Conservation (phyloP, 805 yeast species). For the Pichia heedii region DNA sequence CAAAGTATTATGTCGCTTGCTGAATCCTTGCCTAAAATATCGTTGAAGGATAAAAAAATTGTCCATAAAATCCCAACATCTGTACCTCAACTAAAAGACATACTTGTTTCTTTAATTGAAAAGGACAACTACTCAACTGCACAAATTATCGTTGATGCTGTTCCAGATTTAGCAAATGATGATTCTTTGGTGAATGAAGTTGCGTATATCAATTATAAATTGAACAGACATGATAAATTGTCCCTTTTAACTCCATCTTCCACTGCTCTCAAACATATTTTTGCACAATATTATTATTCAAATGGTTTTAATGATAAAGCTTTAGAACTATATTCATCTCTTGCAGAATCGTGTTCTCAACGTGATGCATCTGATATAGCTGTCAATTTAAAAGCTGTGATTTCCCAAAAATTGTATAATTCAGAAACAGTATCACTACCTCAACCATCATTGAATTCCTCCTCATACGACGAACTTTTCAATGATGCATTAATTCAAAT, state of each 20-base stretch:
- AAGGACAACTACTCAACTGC: conserved; percentile 49
- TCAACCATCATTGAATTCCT: conserved; percentile 6
- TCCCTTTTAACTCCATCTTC: background rate
- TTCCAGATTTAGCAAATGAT: background rate
- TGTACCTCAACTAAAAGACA: background rate
- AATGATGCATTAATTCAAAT: conserved; percentile 48
- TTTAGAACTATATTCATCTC: conserved; percentile 35
- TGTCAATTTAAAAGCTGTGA: conserved; percentile 62
- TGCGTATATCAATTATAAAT: conserved; percentile 52
- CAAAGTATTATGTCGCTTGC: background rate
- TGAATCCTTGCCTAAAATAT: background rate
- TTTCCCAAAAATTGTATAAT: conserved; percentile 33
- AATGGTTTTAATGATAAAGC: conserved; percentile 39
- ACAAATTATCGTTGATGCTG: background rate
- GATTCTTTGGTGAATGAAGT: conserved; percentile 35
- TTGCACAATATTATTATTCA: conserved; percentile 46
- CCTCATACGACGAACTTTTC: conserved; percentile 49
- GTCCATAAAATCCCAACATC: background rate
- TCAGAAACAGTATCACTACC: conserved; percentile 9
- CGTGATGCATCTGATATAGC: conserved; percentile 43
- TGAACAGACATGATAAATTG: conserved; percentile 24
- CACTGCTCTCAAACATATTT: conserved; percentile 36
- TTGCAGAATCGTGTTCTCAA: conserved; percentile 25
- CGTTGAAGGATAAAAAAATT: background rate
- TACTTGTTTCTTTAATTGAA: conserved; percentile 39